Evolutionary conservation across 1,284 basidiomycete genomes (phyloP), one percentile per base, ranked within the genome.

Genomic region (Schizophyllum amplum): DNA sequence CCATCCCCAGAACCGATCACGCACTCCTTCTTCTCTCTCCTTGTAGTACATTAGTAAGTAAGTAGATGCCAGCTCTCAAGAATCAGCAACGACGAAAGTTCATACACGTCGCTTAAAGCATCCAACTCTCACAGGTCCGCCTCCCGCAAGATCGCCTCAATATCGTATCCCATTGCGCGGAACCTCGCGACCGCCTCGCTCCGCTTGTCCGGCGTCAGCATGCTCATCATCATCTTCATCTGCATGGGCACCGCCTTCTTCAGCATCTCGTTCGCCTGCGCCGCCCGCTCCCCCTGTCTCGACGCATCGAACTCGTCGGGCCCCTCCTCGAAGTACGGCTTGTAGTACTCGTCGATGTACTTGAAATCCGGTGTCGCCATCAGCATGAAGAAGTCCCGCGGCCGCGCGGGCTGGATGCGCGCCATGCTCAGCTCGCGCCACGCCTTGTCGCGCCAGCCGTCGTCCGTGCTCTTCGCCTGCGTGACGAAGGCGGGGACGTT

Each of bases 391-490:
- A 42, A 42, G 33, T 42, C 33, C 13, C 33, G 33, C 33, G 33
- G 33, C 33, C 17, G 33, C 33, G 11, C 13, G 17, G 33, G 33
- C 17, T 17, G 33, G 33, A 42, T 42, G 33, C 33, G 33, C 33
- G 33, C 33, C 33, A 74, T 76, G 72, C 66, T 77, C 1, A 71
- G 59, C 21, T 58, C 73, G 1, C 60, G 62, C 13, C 71, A 73
- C 47, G 75, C 72, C n/a, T 60, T 64, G 2, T 62, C 59, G 24
- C 53, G 47, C 7, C 64, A 65, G 22, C 75, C 74, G 47, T 74
- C 75, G 1, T 56, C 75, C 24, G 66, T 67, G 55, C 70, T 65
- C 24, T 65, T 77, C 48, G 54, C 77, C 27, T 59, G 76, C 9
- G 61, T 69, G 2, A 62, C 71, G 53, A 64, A 71, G 0, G 71